These are phyloP conservation scores for Trametes cingulata DNA, from an alignment of 768 basidiomycete species.

Conservation along the genomic window DNA sequence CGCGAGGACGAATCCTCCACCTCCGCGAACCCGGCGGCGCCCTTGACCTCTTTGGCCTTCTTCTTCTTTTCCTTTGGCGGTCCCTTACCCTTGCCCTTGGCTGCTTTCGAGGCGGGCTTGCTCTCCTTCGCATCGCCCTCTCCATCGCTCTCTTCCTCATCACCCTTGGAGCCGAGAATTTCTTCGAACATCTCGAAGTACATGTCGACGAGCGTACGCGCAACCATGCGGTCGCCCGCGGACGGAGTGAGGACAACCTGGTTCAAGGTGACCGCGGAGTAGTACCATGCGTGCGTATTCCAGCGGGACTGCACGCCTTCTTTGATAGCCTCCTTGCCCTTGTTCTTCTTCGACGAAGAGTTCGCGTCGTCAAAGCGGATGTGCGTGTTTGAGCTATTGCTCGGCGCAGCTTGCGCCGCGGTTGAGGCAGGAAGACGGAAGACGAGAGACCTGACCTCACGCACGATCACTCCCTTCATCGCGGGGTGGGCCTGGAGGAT, in stretches of 20 bases:
- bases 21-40: conserved; percentile 69
- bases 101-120: conserved; percentile 40
- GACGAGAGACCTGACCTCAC: conserved; percentile 80
- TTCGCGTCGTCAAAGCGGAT: conserved; percentile 51
- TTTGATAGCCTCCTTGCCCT: conserved; percentile 23
- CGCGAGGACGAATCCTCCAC: conserved; percentile 80
- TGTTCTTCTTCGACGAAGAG: conserved; percentile 18
- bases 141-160: conserved; percentile 40
- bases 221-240: conserved; percentile 68
- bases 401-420: conserved; percentile 29
- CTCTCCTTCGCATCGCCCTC: conserved; percentile 36
- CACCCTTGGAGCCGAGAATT: conserved; percentile 65
- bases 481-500: conserved; percentile 87
- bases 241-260: conserved; percentile 74
- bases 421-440: conserved; percentile 57
- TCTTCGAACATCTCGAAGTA: conserved; percentile 96
- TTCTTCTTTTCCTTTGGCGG: conserved; percentile 36
- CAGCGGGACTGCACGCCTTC: conserved; percentile 42
- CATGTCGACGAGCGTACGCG: conserved; percentile 77
- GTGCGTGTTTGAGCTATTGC: conserved; percentile 40
- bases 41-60: conserved; percentile 46
- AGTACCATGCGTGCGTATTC: conserved; percentile 83
- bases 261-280: conserved; percentile 91
- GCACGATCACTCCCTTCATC: conserved; percentile 89
- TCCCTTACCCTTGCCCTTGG: conserved; percentile 28